These are phyloP conservation scores for Cryptosporidium felis DNA, from an alignment of 169 alveolate genomes.

Conservation along the genomic window DNA sequence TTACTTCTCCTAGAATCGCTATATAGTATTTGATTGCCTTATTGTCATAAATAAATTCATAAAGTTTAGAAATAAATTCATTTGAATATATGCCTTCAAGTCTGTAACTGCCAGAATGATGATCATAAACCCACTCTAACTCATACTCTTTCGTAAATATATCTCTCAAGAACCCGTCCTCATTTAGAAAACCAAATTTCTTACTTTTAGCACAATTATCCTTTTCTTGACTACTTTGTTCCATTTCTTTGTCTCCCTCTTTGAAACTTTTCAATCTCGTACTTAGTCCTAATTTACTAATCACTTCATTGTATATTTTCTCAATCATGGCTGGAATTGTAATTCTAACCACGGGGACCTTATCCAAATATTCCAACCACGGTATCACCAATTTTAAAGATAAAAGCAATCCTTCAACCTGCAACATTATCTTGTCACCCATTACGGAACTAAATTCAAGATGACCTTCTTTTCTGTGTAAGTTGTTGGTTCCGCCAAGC, in stretches of 20 bases:
- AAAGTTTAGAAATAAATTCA: neutral
- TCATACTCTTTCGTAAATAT: neutral
- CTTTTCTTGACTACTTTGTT: neutral
- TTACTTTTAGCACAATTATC: neutral
- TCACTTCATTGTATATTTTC: neutral
- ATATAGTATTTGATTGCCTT: neutral
- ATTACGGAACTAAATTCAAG: neutral
- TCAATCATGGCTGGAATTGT: slow-evolving; percentile 1
- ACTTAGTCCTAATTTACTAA: no score
- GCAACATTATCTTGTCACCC: neutral
- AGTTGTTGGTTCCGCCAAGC: neutral
- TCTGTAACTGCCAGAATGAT: slow-evolving; percentile 2
- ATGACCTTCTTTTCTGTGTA: neutral
- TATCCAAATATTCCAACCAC: slow-evolving; percentile 50
- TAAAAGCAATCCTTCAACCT: slow-evolving; percentile 34
- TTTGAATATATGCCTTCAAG: neutral
- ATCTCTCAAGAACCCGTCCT: neutral
- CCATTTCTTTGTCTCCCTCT: no score
- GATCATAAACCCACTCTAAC: slow-evolving; percentile 43
- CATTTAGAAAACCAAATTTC: neutral
- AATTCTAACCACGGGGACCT: slow-evolving; percentile 15
- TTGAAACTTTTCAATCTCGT: no score
- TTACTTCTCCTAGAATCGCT: neutral
- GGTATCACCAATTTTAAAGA: slow-evolving; percentile 46
- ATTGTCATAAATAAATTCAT: slow-evolving; percentile 5